phyloP scores from a whole-genome alignment of 805 yeast genomes.

The Dipodascus geniculatus region DNA sequence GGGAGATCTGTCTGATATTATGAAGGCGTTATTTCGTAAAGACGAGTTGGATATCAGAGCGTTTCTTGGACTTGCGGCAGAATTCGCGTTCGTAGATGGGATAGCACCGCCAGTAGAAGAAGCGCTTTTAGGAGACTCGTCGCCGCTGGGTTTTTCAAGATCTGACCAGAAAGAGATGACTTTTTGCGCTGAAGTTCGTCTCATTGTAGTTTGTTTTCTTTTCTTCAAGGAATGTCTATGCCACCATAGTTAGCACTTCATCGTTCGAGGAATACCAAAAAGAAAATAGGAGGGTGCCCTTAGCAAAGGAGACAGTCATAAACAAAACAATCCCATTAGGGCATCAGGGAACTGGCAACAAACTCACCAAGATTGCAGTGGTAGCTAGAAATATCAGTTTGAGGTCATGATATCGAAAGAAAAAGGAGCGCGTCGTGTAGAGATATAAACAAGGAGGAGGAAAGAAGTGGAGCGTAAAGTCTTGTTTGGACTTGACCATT shows the following conservation, averaged over 20 bases:
- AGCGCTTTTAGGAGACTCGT: conserved; percentile 8
- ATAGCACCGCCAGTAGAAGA: neutral
- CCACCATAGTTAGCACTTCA: too few relatives aligned
- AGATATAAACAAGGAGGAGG: neutral
- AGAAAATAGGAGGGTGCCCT: too few relatives aligned
- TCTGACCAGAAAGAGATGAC: conserved; percentile 14
- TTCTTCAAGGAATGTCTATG: too few relatives aligned
- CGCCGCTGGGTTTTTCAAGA: conserved; percentile 10
- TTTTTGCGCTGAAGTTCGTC: conserved; percentile 3
- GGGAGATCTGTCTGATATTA: neutral
- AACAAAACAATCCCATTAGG: too few relatives aligned
- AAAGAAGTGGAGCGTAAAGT: neutral
- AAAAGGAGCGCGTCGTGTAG: neutral
- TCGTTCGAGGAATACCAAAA: too few relatives aligned
- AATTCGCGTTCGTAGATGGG: too few relatives aligned
- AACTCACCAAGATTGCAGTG: too few relatives aligned
- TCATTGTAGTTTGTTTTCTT: too few relatives aligned
- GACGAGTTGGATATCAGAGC: neutral
- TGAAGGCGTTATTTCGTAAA: neutral
- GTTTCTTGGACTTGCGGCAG: neutral
- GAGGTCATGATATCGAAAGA: neutral
- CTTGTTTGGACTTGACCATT: neutral
- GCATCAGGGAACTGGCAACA: too few relatives aligned
- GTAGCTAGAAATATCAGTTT: neutral
- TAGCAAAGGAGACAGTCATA: too few relatives aligned